phyloP scores from a whole-genome alignment of 345 rosid genomes.

The Ceriops tagal region DNA sequence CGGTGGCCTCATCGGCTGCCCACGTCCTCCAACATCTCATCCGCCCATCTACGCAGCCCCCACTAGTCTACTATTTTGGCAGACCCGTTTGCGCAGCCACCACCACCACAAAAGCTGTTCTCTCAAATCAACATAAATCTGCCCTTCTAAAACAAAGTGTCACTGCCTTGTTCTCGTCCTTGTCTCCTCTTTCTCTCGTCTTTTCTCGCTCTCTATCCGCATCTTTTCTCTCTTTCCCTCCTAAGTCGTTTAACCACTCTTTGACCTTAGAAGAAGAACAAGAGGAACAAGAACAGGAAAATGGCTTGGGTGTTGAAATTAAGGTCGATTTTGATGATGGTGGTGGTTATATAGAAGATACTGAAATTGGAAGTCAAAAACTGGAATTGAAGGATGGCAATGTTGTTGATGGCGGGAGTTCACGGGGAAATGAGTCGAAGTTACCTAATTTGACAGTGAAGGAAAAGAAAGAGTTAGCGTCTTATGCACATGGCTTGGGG shows the following conservation, averaged over 20 bases:
- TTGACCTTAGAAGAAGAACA: constrained; percentile 10
- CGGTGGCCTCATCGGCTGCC: constrained; percentile 13
- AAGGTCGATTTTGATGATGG: neutral
- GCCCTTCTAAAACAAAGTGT: neutral
- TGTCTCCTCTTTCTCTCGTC: neutral
- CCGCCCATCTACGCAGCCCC: constrained; percentile 7
- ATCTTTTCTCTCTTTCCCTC: neutral
- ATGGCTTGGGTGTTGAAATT: neutral
- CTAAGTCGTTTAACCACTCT: neutral
- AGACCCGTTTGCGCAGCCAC: constrained; percentile 7
- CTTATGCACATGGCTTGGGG: constrained; percentile 71
- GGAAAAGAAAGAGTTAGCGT: constrained; percentile 86
- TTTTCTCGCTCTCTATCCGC: neutral
- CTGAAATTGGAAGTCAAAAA: neutral
- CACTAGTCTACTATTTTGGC: neutral
- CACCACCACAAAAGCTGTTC: neutral
- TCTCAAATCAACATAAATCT: neutral
- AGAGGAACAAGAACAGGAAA: neutral
- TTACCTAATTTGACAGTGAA: constrained; percentile 48
- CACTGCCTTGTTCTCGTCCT: neutral
- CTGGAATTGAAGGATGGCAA: constrained; percentile 1
- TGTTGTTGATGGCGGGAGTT: neutral
- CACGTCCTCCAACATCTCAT: constrained; percentile 19
- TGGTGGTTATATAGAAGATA: constrained; percentile 4
- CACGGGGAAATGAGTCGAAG: constrained; percentile 3